Evolutionary conservation across 2,329 filamentous ascomycete genomes (phyloP).

Genomic region (Phialophora verrucosa): DNA sequence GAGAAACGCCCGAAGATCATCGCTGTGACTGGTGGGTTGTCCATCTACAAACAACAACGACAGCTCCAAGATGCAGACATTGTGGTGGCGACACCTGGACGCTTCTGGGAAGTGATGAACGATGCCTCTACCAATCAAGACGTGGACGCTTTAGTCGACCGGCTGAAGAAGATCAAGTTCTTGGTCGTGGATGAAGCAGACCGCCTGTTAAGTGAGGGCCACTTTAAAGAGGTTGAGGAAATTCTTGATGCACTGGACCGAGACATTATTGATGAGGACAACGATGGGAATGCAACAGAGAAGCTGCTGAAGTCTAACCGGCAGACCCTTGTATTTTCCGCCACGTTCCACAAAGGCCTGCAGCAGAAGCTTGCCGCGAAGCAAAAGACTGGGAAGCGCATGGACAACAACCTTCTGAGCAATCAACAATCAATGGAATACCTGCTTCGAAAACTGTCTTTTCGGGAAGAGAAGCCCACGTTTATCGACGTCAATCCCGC

Average conservation of each 20-base stretch:
- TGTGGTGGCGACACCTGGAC: constrained; percentile 89
- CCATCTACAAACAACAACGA: constrained; percentile 92
- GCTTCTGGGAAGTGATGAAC: constrained; percentile 92
- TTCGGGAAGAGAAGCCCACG: constrained; percentile 80
- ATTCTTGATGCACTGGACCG: constrained; percentile 82
- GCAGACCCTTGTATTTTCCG: constrained; percentile 95
- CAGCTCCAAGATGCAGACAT: constrained; percentile 84
- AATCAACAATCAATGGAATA: constrained; percentile 85
- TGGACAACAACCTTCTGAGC: constrained; percentile 65
- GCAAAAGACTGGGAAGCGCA: constrained; percentile 55
- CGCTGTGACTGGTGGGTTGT: constrained; percentile 88
- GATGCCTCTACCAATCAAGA: constrained; percentile 45
- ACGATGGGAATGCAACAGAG: constrained; percentile 48
- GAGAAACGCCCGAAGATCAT: constrained; percentile 69
- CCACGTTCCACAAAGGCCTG: constrained; percentile 88
- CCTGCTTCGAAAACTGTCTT: constrained; percentile 85
- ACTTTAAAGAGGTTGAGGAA: constrained; percentile 92
- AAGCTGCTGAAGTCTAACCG: constrained; percentile 53
- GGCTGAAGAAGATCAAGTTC: constrained; percentile 76
- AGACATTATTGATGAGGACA: constrained; percentile 57
- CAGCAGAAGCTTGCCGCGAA: constrained; percentile 90
- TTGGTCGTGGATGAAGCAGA: constrained; percentile 95
- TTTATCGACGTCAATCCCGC: constrained; percentile 92
- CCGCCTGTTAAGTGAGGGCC: constrained; percentile 84
- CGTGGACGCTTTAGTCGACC: constrained; percentile 65